Conservation (phyloP, 2,329 filamentous ascomycete species). For the Trichoderma sp. region DNA sequence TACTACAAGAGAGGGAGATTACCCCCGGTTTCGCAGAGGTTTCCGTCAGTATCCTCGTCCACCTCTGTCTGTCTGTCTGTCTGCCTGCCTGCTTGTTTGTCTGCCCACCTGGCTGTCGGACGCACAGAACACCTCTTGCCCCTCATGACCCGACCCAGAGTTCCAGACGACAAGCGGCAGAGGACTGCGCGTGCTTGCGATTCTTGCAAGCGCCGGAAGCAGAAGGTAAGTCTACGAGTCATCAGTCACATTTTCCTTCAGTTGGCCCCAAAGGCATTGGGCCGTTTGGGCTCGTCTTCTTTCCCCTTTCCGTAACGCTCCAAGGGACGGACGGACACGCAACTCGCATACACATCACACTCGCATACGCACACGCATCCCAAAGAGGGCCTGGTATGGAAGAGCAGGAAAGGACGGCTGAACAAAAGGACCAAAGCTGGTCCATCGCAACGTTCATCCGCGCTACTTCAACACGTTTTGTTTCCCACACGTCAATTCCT, state of each 20-base stretch:
- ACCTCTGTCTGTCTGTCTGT: too few relatives aligned
- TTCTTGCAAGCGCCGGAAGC: slow-evolving; percentile 66
- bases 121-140: slow-evolving; percentile 17
- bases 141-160: slow-evolving; percentile 56
- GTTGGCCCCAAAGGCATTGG: background rate
- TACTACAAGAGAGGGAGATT: slow-evolving; percentile 13
- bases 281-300: slow-evolving; percentile 1
- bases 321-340: background rate
- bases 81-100: too few relatives aligned
- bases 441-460: background rate
- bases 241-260: slow-evolving; percentile 21
- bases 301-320: slow-evolving; percentile 7
- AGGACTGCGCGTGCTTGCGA: slow-evolving; percentile 66
- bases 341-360: background rate
- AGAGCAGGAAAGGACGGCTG: background rate
- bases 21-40: slow-evolving; percentile 8
- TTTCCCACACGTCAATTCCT: slow-evolving; percentile 6
- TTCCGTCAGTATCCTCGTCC: background rate
- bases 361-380: background rate
- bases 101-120: background rate
- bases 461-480: slow-evolving; percentile 1
- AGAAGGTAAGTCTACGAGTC: slow-evolving; percentile 56
- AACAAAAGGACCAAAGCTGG: background rate
- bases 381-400: background rate
- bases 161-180: slow-evolving; percentile 62